phyloP scores from a whole-genome alignment of 23 red algal genomes.

The Gracilaria caudata region DNA sequence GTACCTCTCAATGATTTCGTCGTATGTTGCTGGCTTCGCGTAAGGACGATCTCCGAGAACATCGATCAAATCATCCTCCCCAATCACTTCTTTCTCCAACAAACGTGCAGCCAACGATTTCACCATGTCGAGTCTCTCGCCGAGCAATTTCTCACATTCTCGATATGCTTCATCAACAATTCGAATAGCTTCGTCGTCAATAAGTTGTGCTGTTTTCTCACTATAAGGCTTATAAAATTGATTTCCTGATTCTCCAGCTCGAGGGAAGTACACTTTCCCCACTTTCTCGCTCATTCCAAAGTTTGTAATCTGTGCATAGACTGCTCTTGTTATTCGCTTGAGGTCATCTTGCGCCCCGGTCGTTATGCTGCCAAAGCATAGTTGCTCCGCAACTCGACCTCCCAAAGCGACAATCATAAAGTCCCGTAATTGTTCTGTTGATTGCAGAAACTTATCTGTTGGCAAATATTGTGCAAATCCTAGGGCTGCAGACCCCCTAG shows the following conservation, averaged over 20 bases:
- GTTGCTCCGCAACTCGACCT: slow-evolving; percentile 88
- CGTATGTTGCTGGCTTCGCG: slow-evolving; percentile 92
- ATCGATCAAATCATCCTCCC: slow-evolving; percentile 89
- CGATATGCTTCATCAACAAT: slow-evolving; percentile 92
- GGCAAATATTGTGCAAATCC: slow-evolving; percentile 99
- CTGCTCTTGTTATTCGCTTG: slow-evolving; percentile 86
- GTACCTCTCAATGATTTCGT: slow-evolving; percentile 81
- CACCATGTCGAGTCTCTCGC: slow-evolving; percentile 73
- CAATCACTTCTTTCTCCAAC: slow-evolving; percentile 92
- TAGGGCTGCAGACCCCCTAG: slow-evolving; percentile 94
- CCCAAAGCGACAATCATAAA: slow-evolving; percentile 95
- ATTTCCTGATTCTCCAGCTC: slow-evolving; percentile 61
- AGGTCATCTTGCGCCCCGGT: slow-evolving; percentile 98
- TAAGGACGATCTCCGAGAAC: slow-evolving; percentile 79
- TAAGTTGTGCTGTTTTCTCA: slow-evolving; percentile 93
- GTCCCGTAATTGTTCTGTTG: slow-evolving; percentile 83
- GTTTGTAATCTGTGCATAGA: slow-evolving; percentile 89
- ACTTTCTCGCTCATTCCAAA: slow-evolving; percentile 94
- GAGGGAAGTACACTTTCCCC: slow-evolving; percentile 90
- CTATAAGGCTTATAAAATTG: slow-evolving; percentile 96
- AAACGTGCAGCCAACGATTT: slow-evolving; percentile 76
- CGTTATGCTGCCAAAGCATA: slow-evolving; percentile 89
- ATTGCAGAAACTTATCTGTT: slow-evolving; percentile 86
- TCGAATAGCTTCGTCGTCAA: slow-evolving; percentile 90
- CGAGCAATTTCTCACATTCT: slow-evolving; percentile 82